Evolutionary conservation across 306 rosid genomes (phyloP), one percentile per base, ranked within the genome.

Genomic region (Styphnolobium japonicum): DNA sequence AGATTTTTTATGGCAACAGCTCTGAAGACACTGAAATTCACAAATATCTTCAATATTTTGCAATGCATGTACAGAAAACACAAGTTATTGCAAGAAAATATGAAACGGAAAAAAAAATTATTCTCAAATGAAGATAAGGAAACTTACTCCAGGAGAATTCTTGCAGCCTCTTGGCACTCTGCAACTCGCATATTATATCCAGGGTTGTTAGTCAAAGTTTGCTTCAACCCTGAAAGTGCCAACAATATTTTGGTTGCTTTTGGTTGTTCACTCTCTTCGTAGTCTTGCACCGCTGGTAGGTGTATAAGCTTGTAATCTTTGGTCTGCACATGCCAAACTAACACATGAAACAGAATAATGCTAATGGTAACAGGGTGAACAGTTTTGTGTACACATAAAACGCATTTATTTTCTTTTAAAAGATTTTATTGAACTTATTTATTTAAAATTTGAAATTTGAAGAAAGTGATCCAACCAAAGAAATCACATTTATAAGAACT

Each of bases 191-290:
- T 75, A 77, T 95, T 95, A 87, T 92, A 95, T 76, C 98, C 98
- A 78, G 96, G 90, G 87, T 85, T 87, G 67, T 19, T 76, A 40
- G 94, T 87, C 86, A 95, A 87, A 85, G 95, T 89, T 6, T 93
- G 92, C 90, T 87, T 95, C 87, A 95, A 80, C 57, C 98, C 98
- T 48, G 98, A 95, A 84, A 91, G 92, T 57, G 97, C 98, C 87
- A 95, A 77, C 81, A 95, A 75, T 85, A 91, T 88, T 84, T 85
- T 90, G 89, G 80, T 85, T 31, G 87, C 82, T 82, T 86, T 85
- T 16, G 63, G 88, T 63, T 63, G 81, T 71, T 72, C 89, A 57
- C 45, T 70, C 27, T 68, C 42, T 3, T 77, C 46, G 77, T 69
- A 60, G 73, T 82, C 81, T 79, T 75, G 80, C 88, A 69, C 66